Evolutionary conservation across 1,284 basidiomycete species (phyloP), one percentile per base, ranked within the genome.

Genomic region (Ganoderma leucocontextum): DNA sequence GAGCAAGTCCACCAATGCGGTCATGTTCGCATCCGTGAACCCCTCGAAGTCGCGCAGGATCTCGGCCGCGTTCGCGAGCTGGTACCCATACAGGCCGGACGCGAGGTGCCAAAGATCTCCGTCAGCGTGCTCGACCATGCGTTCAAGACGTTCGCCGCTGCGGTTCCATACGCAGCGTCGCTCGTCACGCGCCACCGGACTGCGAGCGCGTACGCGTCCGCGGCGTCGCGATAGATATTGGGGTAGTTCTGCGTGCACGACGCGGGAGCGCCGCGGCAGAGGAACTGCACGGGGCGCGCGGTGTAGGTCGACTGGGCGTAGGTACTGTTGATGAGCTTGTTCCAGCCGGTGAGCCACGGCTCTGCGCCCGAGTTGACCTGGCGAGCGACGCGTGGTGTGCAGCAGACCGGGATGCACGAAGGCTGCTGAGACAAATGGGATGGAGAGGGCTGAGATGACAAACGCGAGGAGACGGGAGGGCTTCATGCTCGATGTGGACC

Each of bases 21-120:
- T 17, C 44, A 65, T 36, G 59, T 65, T 61, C 41, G 41, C 47
- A 12, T 10, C 38, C 35, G 58, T 53, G 64, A 65, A 65, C 4
- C 64, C 64, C 12, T 44, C 44, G 29, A 52, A 65, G 58, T 39
- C 53, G 15, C 64, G 42, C 13, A 65, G 47, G 36, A 65, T 29
- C 64, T 65, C 64, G 36, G 59, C 64, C 22, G 64, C 64, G 64
- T 65, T 65, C 64, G 58, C 64, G 38, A 65, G 64, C 64, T 65
- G 64, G 38, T 65, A 65, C 5, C 64, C 64, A n/a, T 65, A 65
- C 58, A 65, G 49, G 7, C 64, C 64, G 0, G 58, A 60, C 47
- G 64, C 64, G 36, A 65, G 64, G 64, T 60, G 38, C 64, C 64
- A 35, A 44, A 65, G 49, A 65, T 65, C 64, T 65, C 57, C 47